phyloP scores from a whole-genome alignment of 345 rosid species.

The Eucalyptus brandiana region DNA sequence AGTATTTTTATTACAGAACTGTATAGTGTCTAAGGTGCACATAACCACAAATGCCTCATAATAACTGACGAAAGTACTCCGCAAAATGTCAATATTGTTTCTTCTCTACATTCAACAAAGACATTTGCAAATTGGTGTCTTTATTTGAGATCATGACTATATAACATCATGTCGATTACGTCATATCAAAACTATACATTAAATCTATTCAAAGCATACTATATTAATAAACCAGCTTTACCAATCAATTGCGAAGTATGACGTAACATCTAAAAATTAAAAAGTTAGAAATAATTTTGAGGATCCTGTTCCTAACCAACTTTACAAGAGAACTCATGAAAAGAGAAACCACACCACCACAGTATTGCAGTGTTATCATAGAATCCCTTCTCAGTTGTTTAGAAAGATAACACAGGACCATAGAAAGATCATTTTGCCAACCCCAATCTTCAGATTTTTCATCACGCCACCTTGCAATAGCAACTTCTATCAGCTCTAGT shows the following conservation, averaged over 20 bases:
- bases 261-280: neutral
- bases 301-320: neutral
- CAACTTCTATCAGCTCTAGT: neutral
- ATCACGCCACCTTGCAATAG: neutral
- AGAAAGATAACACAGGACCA: neutral
- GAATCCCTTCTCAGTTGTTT: neutral
- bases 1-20: neutral
- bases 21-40: neutral
- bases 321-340: neutral
- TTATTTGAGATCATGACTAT: neutral
- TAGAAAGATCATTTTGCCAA: neutral
- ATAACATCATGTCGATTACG: neutral
- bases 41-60: neutral
- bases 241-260: neutral
- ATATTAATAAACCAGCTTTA: neutral
- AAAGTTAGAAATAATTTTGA: neutral
- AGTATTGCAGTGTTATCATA: neutral
- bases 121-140: neutral
- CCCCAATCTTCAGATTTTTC: neutral
- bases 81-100: neutral
- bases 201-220: neutral
- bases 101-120: neutral
- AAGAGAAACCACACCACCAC: neutral
- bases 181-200: neutral
- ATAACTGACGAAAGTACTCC: neutral